These are phyloP conservation scores for Leccinum olivaceopallidum DNA, from an alignment of 768 basidiomycete species.

Conservation along the genomic window DNA sequence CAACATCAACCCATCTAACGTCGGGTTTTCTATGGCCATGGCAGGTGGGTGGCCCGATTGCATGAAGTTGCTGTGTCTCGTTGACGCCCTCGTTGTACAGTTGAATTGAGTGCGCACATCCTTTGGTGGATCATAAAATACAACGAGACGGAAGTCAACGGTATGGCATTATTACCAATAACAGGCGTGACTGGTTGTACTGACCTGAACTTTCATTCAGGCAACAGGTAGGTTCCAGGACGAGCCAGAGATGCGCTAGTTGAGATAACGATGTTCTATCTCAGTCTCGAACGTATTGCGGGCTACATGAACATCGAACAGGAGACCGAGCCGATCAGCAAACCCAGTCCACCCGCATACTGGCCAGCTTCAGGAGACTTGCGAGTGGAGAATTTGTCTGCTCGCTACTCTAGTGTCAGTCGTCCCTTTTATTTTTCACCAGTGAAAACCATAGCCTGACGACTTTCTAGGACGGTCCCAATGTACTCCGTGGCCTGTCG, in stretches of 20 bases:
- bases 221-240: conserved; percentile 19
- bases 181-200: conserved; percentile 5
- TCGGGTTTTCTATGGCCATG: conserved; percentile 16
- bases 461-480: neutral
- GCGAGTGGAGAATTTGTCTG: conserved; percentile 52
- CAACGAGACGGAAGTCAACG: conserved; percentile 19
- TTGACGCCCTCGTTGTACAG: neutral
- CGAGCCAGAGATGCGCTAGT: no score
- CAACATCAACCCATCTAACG: conserved; percentile 17
- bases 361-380: conserved; percentile 66
- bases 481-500: conserved; percentile 4
- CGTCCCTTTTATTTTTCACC: neutral
- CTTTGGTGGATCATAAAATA: conserved; percentile 26
- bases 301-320: conserved; percentile 49
- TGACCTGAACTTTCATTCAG: conserved; percentile 5
- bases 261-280: neutral
- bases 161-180: neutral
- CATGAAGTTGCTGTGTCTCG: neutral
- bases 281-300: conserved; percentile 37
- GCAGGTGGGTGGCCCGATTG: conserved; percentile 6
- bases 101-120: conserved; percentile 8
- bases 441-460: neutral
- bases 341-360: conserved; percentile 53
- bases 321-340: conserved; percentile 53
- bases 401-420: conserved; percentile 45